Evolutionary conservation across 2,329 filamentous ascomycete genomes (phyloP).

Genomic region (Fusarium coffeatum): DNA sequence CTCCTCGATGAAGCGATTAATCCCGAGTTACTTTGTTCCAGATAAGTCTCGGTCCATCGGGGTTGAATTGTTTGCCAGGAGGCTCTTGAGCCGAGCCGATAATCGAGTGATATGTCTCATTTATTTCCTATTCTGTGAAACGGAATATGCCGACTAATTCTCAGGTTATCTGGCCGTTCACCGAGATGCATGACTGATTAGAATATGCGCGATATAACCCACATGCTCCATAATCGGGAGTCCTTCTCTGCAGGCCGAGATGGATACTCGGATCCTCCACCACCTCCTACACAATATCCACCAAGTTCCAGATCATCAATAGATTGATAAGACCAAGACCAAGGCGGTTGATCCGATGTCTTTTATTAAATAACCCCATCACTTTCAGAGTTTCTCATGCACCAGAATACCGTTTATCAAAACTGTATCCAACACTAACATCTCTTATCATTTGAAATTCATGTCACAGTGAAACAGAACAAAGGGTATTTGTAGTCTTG

Average conservation of each 20-base stretch:
- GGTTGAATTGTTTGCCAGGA: not conserved
- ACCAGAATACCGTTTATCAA: not conserved
- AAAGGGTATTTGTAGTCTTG: not conserved
- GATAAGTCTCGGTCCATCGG: conserved; percentile 5
- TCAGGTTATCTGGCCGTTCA: not conserved
- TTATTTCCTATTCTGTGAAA: not conserved
- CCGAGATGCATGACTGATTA: not conserved
- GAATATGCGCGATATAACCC: conserved; percentile 26
- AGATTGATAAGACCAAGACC: not conserved
- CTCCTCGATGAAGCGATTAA: conserved; percentile 17
- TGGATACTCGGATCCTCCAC: not conserved
- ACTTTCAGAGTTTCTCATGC: not conserved
- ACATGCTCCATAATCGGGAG: conserved; percentile 10
- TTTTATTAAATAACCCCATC: not conserved
- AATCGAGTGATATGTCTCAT: conserved; percentile 5
- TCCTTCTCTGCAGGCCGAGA: not conserved
- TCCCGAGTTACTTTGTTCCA: conserved; percentile 11
- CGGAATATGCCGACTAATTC: conserved; percentile 2
- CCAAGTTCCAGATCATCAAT: not conserved
- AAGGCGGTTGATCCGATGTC: not conserved
- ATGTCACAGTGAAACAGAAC: not conserved
- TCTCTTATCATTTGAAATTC: conserved; percentile 14
- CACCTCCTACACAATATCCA: not conserved
- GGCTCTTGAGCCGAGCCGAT: conserved; percentile 3
- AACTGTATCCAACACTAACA: not conserved